Base-by-base conservation (phyloP, 768 basidiomycete species). In the Suillus alpinus region DNA sequence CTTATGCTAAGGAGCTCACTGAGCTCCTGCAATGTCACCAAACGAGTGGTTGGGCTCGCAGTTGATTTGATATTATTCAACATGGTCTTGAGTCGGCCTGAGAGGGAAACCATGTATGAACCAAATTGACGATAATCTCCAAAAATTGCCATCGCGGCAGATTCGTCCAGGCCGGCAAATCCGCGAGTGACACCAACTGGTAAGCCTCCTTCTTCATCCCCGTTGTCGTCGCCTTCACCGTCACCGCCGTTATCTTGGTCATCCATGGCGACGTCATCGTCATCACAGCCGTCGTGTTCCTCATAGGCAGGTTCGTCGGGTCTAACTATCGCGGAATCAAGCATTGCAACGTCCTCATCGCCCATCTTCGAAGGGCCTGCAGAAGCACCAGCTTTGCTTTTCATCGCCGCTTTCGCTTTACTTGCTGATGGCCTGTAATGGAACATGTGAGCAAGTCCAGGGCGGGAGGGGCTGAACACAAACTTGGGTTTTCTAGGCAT, bases 1-100 rank as follows among this genome's bases (percentile, higher is more conserved):
- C 93, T 94, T 77, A 98, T 95, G 62, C 92, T 92, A 59, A 99
- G 85, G 37, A 98, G 75, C 72, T 98, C 96, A 76, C 92, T 94
- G 57, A 97, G 83, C 69, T 99, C 96, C 70, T 98, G 95, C 32
- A 99, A 78, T 5, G 95, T 95, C 47, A 94, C 77, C 32, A 98
- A 84, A 52, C 95, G 89, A 43, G 88, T 91, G 0, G 90, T 92
- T 12, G 92, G 88, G 71, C 92, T 92, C 36, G 92, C 90, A 32
- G 88, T 86, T 26, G 84, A 71, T 75, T 91, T 91, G 85, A 96
- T 92, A 73, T 92, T 92, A 74, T 83, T 89, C 62, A 97, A 80
- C 84, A 96, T 90, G 6, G 85, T 87, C 82, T 95, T 95, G 73
- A 98, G 86, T 52, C 95, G 89, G 32, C 85, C 85, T 26, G 89